These are phyloP conservation scores for Coemansia nantahalensis DNA, from an alignment of 192 early-diverging fungal genomes.

Conservation along the genomic window DNA sequence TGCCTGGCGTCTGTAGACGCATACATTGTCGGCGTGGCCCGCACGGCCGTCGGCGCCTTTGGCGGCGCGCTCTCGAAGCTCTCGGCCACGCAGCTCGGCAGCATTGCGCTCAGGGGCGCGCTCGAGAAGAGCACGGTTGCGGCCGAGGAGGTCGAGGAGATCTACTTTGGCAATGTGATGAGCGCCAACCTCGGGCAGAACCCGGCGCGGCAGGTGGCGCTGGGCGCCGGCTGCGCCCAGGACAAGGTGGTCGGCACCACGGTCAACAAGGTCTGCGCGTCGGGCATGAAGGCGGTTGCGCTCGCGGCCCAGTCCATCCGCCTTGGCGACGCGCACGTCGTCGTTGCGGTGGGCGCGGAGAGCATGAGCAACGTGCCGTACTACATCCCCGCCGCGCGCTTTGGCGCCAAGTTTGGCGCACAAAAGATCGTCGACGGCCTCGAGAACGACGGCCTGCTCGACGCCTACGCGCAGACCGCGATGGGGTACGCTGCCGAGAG, in stretches of 20 bases:
- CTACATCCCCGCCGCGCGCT: constrained; percentile 75
- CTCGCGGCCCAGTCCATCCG: constrained; percentile 74
- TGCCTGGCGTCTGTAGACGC: no score
- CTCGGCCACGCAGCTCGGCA: constrained; percentile 80
- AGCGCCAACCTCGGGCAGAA: constrained; percentile 81
- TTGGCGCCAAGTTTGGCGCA: constrained; percentile 75
- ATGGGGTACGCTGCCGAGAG: constrained; percentile 84
- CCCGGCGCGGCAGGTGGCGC: constrained; percentile 78
- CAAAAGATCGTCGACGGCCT: constrained; percentile 72
- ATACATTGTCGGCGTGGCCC: constrained; percentile 86
- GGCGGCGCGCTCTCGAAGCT: constrained; percentile 84
- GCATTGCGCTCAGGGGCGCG: constrained; percentile 77
- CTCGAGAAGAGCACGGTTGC: constrained; percentile 57
- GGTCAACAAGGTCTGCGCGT: constrained; percentile 84
- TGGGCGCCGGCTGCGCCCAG: constrained; percentile 65
- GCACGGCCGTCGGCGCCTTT: constrained; percentile 92
- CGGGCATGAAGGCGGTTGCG: constrained; percentile 76
- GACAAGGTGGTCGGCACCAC: constrained; percentile 66
- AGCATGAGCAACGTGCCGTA: constrained; percentile 84
- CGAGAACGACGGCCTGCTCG: constrained; percentile 71
- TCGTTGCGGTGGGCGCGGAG: constrained; percentile 75
- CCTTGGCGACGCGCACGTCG: constrained; percentile 66
- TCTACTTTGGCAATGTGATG: constrained; percentile 76
- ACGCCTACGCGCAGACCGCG: constrained; percentile 67
- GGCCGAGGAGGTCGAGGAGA: constrained; percentile 68